Evolutionary conservation across 2,329 filamentous ascomycete species (phyloP).

Genomic region (Alternaria rosae): DNA sequence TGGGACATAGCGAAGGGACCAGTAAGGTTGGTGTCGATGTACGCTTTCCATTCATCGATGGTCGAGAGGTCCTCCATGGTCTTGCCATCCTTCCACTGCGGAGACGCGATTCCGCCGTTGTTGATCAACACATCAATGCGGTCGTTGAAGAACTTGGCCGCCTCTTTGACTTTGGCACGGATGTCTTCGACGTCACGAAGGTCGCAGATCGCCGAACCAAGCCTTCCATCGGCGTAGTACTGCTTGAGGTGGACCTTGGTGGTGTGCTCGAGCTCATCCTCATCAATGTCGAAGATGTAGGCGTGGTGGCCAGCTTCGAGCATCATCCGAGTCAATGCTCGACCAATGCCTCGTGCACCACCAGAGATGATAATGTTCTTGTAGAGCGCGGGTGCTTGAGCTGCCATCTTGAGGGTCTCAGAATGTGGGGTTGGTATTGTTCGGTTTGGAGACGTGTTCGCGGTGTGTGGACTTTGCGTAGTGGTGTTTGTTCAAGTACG

Average conservation of each 20-base stretch:
- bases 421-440: background rate
- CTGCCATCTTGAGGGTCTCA: constrained; percentile 8
- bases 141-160: constrained; percentile 54
- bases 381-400: constrained; percentile 18
- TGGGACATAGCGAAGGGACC: constrained; percentile 57
- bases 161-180: constrained; percentile 50
- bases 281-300: constrained; percentile 56
- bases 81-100: constrained; percentile 55
- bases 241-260: constrained; percentile 51
- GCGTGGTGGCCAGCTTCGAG: constrained; percentile 56
- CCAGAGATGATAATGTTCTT: constrained; percentile 52
- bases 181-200: constrained; percentile 55
- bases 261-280: constrained; percentile 48
- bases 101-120: constrained; percentile 48
- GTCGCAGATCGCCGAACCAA: constrained; percentile 53
- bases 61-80: constrained; percentile 57
- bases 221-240: constrained; percentile 45
- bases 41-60: constrained; percentile 56
- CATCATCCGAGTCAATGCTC: constrained; percentile 56
- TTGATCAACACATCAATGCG: constrained; percentile 52
- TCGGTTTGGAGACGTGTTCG: constrained; percentile 2
- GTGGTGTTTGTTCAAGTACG: constrained; percentile 21
- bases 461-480: constrained; percentile 1
- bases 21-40: constrained; percentile 58
- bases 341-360: constrained; percentile 58